Evolutionary conservation across 768 basidiomycete genomes (phyloP).

Genomic region (Lactarius evosmus): DNA sequence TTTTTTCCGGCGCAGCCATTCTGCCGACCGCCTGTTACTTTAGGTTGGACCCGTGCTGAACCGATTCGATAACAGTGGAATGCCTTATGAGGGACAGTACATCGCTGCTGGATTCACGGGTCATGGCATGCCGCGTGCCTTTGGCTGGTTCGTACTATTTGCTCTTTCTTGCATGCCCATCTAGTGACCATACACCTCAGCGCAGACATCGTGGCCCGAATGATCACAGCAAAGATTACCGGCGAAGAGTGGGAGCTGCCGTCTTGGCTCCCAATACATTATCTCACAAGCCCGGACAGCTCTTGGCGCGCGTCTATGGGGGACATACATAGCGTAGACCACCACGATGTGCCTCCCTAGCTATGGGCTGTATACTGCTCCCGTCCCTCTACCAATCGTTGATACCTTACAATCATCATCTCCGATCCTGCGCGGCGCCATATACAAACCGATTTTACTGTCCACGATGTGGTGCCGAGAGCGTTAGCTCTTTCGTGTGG

Average conservation of each 20-base stretch:
- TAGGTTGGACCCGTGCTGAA: conserved; percentile 63
- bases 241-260: conserved; percentile 49
- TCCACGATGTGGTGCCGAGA: background rate
- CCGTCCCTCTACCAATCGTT: background rate
- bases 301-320: background rate
- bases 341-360: background rate
- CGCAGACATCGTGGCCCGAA: conserved; percentile 58
- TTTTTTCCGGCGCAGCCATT: background rate
- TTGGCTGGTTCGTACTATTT: conserved; percentile 59
- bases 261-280: conserved; percentile 55
- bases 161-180: background rate
- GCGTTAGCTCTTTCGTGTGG: background rate
- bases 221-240: conserved; percentile 51
- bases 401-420: background rate
- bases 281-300: conserved; percentile 31
- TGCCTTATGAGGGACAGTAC: conserved; percentile 54
- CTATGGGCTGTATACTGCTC: background rate
- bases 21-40: background rate
- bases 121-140: conserved; percentile 79
- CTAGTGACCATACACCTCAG: conserved; percentile 36
- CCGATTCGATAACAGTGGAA: conserved; percentile 24
- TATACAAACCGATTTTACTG: background rate
- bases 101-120: conserved; percentile 72
- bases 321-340: background rate
- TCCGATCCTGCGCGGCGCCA: no score